Conservation (phyloP, 2,329 filamentous ascomycete species). For the Orbilia ellipsospora region DNA sequence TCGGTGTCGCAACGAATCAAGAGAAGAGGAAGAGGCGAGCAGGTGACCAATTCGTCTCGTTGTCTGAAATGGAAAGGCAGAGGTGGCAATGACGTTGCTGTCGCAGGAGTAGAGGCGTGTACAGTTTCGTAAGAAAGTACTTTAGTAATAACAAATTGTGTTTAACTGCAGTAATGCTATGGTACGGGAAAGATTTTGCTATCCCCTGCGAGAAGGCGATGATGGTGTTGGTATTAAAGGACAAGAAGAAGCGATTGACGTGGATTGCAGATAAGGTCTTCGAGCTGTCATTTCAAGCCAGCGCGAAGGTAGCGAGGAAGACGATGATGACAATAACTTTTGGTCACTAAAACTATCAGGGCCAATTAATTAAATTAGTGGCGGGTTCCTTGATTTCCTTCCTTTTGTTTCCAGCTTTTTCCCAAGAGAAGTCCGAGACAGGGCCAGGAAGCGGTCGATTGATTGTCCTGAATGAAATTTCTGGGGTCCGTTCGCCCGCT, state of each 20-base stretch:
- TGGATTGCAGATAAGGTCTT: conserved; percentile 54
- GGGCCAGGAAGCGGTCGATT: not conserved
- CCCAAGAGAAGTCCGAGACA: conserved; percentile 15
- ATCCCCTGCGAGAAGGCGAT: not conserved
- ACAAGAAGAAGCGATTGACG: conserved; percentile 51
- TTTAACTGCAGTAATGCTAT: too few relatives aligned
- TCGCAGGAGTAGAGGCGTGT: conserved; percentile 29
- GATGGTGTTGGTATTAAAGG: conserved; percentile 34
- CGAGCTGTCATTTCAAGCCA: conserved; percentile 45
- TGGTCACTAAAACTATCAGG: too few relatives aligned
- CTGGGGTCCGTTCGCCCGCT: not conserved
- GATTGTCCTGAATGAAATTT: conserved; percentile 6
- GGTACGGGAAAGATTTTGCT: not conserved
- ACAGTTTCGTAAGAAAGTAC: conserved; percentile 8
- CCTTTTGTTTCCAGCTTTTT: conserved; percentile 24
- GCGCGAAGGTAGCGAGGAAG: conserved; percentile 44
- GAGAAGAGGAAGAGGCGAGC: conserved; percentile 25
- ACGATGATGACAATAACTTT: not conserved
- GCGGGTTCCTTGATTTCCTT: conserved; percentile 19
- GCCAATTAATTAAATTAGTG: not conserved
- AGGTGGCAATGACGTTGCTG: conserved; percentile 48
- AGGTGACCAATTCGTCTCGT: conserved; percentile 53
- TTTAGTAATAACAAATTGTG: too few relatives aligned
- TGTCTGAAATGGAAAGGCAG: conserved; percentile 44
- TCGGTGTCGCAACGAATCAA: conserved; percentile 39